Evolutionary conservation across 495 filamentous ascomycete species (phyloP).

Genomic region (Lasiosphaeria miniovina): DNA sequence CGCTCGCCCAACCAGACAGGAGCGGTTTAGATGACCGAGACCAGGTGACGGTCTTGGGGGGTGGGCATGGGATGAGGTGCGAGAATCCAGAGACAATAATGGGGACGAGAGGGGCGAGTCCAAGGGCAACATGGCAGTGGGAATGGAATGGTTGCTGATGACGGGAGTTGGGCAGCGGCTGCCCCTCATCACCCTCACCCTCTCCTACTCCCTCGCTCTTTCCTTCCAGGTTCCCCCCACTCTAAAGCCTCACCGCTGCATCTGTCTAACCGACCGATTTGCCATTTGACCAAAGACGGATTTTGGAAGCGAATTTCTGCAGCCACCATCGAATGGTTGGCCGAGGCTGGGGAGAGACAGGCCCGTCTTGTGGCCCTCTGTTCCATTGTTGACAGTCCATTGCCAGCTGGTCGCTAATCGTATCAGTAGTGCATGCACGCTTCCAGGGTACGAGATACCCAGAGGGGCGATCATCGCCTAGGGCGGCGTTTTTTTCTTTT

Average conservation of each 20-base stretch:
- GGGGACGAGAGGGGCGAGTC: no score
- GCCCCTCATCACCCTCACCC: no score
- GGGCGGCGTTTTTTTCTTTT: constrained; percentile 14
- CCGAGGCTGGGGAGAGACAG: background rate
- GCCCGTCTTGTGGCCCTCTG: background rate
- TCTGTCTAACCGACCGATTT: background rate
- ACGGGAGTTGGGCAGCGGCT: no score
- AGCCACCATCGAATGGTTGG: background rate
- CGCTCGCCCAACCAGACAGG: no score
- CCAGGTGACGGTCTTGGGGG: no score
- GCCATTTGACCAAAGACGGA: background rate
- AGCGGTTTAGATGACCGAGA: no score
- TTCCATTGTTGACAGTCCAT: background rate
- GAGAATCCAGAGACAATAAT: no score
- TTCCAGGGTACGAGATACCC: background rate
- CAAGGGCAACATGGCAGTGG: no score
- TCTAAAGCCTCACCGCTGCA: constrained; percentile 7
- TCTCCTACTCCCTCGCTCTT: background rate
- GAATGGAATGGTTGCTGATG: no score
- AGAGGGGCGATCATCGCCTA: background rate
- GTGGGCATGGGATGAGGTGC: no score
- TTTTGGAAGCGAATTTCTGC: background rate
- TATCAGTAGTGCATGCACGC: background rate
- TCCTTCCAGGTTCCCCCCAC: background rate
- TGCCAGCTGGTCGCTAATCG: background rate